These are phyloP conservation scores for Calycina herbarum DNA, from an alignment of 2,329 filamentous ascomycete genomes.

Conservation along the genomic window DNA sequence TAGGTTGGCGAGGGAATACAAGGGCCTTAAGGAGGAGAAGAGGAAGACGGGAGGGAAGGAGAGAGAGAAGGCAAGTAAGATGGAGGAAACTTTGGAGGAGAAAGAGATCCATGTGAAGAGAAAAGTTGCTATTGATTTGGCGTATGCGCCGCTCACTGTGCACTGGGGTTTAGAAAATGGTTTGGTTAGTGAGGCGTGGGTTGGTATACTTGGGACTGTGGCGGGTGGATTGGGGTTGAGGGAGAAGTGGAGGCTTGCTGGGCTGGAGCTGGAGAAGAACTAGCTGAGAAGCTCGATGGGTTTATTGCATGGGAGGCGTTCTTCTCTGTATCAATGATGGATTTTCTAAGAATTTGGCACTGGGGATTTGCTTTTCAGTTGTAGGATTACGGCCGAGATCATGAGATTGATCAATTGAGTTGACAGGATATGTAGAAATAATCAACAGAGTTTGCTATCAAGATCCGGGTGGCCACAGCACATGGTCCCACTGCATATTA, in stretches of 20 bases:
- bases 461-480: neutral
- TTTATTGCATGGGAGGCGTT: neutral
- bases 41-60: constrained; percentile 35
- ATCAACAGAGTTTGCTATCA: neutral
- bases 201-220: constrained; percentile 58
- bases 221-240: constrained; percentile 38
- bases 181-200: constrained; percentile 55
- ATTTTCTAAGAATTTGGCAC: neutral
- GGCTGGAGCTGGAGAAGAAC: neutral
- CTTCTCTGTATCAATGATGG: neutral
- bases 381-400: neutral
- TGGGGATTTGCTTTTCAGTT: neutral
- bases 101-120: constrained; percentile 56
- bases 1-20: constrained; percentile 52
- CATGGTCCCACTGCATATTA: constrained; percentile 22
- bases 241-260: constrained; percentile 12
- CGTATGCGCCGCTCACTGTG: constrained; percentile 79
- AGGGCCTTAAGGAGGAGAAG: constrained; percentile 48
- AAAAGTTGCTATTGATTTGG: constrained; percentile 66
- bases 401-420: neutral
- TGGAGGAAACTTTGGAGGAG: constrained; percentile 44
- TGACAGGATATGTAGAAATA: neutral
- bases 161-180: constrained; percentile 79
- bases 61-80: constrained; percentile 57
- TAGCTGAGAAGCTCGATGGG: neutral